Percentiles rank a stretch among this genome's conserved stretches.
phyloP scores from a whole-genome alignment of 2,329 filamentous ascomycete genomes.

The Scedosporium boydii region DNA sequence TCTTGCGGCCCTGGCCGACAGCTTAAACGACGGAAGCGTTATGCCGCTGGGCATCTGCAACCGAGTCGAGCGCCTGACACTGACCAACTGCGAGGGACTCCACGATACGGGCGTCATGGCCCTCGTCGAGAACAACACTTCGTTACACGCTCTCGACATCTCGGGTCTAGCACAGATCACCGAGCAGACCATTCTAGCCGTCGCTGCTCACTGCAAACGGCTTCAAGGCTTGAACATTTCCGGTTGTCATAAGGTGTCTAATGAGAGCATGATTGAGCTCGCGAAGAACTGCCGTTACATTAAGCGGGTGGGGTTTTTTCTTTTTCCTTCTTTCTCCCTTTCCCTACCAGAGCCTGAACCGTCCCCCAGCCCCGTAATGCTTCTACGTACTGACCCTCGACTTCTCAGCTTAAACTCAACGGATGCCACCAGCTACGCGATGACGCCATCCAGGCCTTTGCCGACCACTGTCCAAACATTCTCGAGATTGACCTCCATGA shows the following conservation, averaged over 20 bases:
- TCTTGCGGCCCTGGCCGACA: slow-evolving; percentile 64
- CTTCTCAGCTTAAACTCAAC: slow-evolving; percentile 75
- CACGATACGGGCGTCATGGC: slow-evolving; percentile 76
- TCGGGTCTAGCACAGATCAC: slow-evolving; percentile 79
- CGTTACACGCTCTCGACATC: slow-evolving; percentile 82
- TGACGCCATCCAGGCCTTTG: slow-evolving; percentile 73
- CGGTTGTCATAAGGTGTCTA: slow-evolving; percentile 72
- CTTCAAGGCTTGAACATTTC: slow-evolving; percentile 92
- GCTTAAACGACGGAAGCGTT: slow-evolving; percentile 82
- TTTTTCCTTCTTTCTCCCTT: neutral
- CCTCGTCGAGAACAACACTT: slow-evolving; percentile 68
- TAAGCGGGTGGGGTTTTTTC: slow-evolving; percentile 57
- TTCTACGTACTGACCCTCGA: too few species aligned
- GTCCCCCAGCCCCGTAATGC: too few species aligned
- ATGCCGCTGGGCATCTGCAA: slow-evolving; percentile 75
- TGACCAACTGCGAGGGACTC: slow-evolving; percentile 80
- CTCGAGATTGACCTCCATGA: slow-evolving; percentile 93
- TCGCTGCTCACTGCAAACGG: slow-evolving; percentile 73
- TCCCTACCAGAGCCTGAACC: neutral
- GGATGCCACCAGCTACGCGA: slow-evolving; percentile 81
- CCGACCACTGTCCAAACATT: slow-evolving; percentile 79
- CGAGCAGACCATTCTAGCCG: slow-evolving; percentile 65
- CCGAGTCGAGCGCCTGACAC: slow-evolving; percentile 80
- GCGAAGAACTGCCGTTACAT: slow-evolving; percentile 77
- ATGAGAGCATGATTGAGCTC: slow-evolving; percentile 72